Percentiles rank a stretch among this genome's conserved stretches.
Conservation (phyloP, 192 early-diverging fungal species). For the Geosiphon pyriformis region DNA sequence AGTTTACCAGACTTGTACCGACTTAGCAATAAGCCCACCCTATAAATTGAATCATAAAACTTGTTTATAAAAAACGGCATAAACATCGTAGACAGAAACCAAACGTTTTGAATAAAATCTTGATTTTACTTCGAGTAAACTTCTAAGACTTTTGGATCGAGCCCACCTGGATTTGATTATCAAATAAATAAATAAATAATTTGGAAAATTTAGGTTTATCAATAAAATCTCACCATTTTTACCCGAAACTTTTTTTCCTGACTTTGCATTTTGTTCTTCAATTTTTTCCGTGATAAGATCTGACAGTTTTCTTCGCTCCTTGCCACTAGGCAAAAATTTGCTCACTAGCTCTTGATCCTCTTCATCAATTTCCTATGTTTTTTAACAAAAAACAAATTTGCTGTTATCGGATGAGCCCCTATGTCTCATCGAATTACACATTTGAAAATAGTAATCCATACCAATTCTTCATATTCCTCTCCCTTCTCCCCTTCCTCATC, state of each 20-base stretch:
- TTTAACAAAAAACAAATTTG: constrained; percentile 24
- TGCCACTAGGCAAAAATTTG: constrained; percentile 86
- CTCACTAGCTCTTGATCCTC: constrained; percentile 76
- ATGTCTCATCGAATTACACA: too few relatives aligned
- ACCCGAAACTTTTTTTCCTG: constrained; percentile 28
- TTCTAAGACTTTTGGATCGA: constrained; percentile 85
- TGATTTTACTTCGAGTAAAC: constrained; percentile 76
- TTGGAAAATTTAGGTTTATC: constrained; percentile 22
- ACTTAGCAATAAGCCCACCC: constrained; percentile 79
- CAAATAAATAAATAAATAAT: not conserved
- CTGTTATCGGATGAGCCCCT: too few relatives aligned
- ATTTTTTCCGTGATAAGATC: constrained; percentile 98
- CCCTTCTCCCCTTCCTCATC: constrained; percentile 51
- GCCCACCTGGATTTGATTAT: constrained; percentile 26
- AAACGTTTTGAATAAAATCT: not conserved
- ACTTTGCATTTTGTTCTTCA: constrained; percentile 57
- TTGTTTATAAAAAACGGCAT: not conserved
- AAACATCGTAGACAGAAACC: not conserved
- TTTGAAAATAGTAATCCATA: too few relatives aligned
- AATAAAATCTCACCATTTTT: constrained; percentile 9
- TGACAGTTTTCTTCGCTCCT: constrained; percentile 70
- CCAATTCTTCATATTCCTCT: constrained; percentile 61
- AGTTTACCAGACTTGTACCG: constrained; percentile 93
- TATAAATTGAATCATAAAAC: too few relatives aligned
- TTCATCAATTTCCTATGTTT: constrained; percentile 66